Base-by-base conservation (phyloP, 345 rosid species). In the Brassica incana region DNA sequence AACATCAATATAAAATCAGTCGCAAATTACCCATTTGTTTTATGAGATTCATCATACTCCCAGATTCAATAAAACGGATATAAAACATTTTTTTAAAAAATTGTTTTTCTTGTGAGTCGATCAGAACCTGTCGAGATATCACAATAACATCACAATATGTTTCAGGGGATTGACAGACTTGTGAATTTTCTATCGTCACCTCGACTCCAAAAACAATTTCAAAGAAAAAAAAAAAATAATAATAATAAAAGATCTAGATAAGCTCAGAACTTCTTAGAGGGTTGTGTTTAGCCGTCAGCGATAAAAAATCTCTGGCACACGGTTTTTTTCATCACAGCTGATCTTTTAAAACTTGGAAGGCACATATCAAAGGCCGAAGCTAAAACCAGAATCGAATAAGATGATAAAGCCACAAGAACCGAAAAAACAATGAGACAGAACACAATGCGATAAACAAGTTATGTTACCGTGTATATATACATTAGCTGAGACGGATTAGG, bases 211-310 rank as follows among this genome's bases (percentile, higher is more conserved):
- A 5, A 23, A 2, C 7, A 50, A 6, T 50, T 50, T 33, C 5
- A 32, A 32, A 36, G 4, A 30, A 3, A 75, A 54, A 33, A 25
- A 3, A 75, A 54, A 33, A n/a, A 8, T 0, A 1, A 5, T 11
- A 14, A 10, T 3, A 0, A 59, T 0, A 4, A 9, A 36, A 62
- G 62, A 74, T 62, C 1, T 52, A 8, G 40, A 20, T 30, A 30
- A 52, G 83, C 83, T 80, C 83, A 80, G 83, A 80, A 80, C 83
- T 80, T 80, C 79, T 80, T 80, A 75, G 83, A 80, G 83, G 83
- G 67, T 16, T 80, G 79, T 80, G 83, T 73, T 73, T 35, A 54
- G 33, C 83, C 76, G 79, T 80, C 83, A 80, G 63, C 77, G 80
- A 71, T 70, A 36, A 32, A 32, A 40, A 9, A 12, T 80, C 83